These are phyloP conservation scores for Chenopodium berlandieri DNA, from an alignment of 148 eudicot species.

Conservation along the genomic window DNA sequence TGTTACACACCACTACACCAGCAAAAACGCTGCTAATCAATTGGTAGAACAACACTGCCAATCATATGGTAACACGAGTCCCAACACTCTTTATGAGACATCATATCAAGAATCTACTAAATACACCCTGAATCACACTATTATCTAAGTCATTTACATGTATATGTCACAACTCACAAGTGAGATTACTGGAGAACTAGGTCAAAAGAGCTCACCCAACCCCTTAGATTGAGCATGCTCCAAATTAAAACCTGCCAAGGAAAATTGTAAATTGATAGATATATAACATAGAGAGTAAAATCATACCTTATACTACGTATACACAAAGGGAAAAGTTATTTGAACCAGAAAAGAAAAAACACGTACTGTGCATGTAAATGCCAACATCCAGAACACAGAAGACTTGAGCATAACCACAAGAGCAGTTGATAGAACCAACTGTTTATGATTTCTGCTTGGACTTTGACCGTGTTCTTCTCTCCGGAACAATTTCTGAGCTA, in stretches of 20 bases:
- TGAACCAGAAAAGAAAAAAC: conserved; percentile 3
- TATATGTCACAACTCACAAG: conserved; percentile 13
- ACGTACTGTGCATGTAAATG: background rate
- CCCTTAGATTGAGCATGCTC: conserved; percentile 15
- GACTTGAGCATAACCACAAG: background rate
- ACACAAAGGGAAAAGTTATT: background rate
- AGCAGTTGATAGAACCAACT: background rate
- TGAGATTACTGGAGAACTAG: conserved; percentile 6
- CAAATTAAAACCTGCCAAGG: conserved; percentile 14
- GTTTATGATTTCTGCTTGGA: conserved; percentile 23
- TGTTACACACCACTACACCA: background rate
- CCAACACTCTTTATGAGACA: background rate
- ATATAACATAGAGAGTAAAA: too few relatives aligned
- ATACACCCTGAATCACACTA: conserved; percentile 19
- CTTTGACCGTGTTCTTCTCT: conserved; percentile 13
- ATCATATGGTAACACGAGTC: background rate
- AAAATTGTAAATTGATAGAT: background rate
- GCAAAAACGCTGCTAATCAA: background rate
- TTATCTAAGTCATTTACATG: conserved; percentile 28
- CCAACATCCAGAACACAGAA: background rate
- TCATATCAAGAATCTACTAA: conserved; percentile 17
- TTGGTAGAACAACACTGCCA: background rate
- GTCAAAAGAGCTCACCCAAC: background rate
- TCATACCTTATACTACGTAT: background rate
- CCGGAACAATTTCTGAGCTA: conserved; percentile 19